phyloP scores from a whole-genome alignment of 176 grass and related monocot species.

The Hsuehochloa calcarea region DNA sequence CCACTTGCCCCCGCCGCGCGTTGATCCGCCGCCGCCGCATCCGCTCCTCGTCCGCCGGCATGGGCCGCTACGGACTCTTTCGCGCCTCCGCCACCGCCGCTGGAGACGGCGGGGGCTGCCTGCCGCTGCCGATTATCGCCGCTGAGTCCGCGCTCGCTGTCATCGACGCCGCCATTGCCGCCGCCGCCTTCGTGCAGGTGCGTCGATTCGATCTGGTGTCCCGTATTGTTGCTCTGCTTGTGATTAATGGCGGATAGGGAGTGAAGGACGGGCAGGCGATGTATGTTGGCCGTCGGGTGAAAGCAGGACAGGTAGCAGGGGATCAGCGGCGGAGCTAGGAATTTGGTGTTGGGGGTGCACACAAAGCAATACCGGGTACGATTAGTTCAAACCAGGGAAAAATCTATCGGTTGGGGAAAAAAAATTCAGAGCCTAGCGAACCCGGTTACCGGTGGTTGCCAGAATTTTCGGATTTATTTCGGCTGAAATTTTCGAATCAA shows the following conservation, averaged over 20 bases:
- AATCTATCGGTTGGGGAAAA: too few species aligned
- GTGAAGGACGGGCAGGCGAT: neutral
- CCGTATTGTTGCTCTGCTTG: neutral
- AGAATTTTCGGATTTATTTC: too few species aligned
- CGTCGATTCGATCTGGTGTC: conserved; percentile 35
- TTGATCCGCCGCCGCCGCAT: conserved; percentile 25
- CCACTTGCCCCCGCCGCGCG: neutral
- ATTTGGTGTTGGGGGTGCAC: too few species aligned
- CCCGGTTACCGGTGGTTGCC: too few species aligned
- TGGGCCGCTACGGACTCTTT: conserved; percentile 38
- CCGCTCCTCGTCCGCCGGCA: conserved; percentile 30
- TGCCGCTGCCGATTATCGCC: conserved; percentile 53
- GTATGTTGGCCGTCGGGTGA: neutral
- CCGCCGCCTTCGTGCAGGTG: conserved; percentile 84
- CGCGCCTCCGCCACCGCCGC: conserved; percentile 34
- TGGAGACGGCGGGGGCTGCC: conserved; percentile 49
- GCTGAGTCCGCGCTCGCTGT: conserved; percentile 55
- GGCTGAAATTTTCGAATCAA: too few species aligned
- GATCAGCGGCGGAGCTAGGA: too few species aligned
- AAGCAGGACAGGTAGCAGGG: neutral
- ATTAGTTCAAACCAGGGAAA: too few species aligned
- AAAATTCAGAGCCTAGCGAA: too few species aligned
- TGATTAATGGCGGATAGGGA: neutral
- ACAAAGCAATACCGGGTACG: too few species aligned
- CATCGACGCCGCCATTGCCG: conserved; percentile 56